Conservation (phyloP, 805 yeast genomes). For the Starmerella roubikii region DNA sequence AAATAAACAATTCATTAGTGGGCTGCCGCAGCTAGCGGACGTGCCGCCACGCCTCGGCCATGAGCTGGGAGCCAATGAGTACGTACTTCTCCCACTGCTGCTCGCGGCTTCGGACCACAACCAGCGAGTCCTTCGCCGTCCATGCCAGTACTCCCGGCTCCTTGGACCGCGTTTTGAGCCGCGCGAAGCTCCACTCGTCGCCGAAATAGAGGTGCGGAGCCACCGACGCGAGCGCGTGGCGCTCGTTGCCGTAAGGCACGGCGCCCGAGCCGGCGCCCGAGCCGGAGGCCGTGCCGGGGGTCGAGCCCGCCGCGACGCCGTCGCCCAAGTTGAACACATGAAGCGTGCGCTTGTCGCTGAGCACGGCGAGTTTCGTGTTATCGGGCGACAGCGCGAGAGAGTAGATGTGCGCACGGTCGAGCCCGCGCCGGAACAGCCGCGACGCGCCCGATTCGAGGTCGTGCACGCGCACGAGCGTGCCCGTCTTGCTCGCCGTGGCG, state of each 20-base stretch:
- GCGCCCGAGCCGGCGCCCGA: background rate
- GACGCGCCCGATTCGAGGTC: conserved; percentile 50
- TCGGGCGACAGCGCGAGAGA: conserved; percentile 74
- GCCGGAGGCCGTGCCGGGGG: background rate
- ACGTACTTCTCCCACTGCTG: conserved; percentile 80
- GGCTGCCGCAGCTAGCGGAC: conserved; percentile 26
- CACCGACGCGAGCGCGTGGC: conserved; percentile 50
- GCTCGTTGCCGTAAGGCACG: conserved; percentile 26
- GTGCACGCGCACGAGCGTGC: conserved; percentile 66
- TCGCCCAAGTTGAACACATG: conserved; percentile 59
- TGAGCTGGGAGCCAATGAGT: conserved; percentile 46
- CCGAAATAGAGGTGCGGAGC: conserved; percentile 56
- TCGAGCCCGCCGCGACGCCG: background rate
- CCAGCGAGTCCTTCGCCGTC: conserved; percentile 59
- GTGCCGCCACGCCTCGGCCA: conserved; percentile 60
- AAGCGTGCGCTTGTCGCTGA: conserved; percentile 79
- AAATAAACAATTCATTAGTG: background rate
- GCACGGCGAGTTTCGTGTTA: conserved; percentile 63
- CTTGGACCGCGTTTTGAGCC: conserved; percentile 38
- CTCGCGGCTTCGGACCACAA: conserved; percentile 59
- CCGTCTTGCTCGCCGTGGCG: conserved; percentile 72
- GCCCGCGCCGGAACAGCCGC: conserved; percentile 80
- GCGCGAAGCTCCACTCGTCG: conserved; percentile 79
- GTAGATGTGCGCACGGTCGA: conserved; percentile 70
- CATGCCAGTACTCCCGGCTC: conserved; percentile 49